Conservation (phyloP, 129 eudicot species). For the Glebionis coronaria region DNA sequence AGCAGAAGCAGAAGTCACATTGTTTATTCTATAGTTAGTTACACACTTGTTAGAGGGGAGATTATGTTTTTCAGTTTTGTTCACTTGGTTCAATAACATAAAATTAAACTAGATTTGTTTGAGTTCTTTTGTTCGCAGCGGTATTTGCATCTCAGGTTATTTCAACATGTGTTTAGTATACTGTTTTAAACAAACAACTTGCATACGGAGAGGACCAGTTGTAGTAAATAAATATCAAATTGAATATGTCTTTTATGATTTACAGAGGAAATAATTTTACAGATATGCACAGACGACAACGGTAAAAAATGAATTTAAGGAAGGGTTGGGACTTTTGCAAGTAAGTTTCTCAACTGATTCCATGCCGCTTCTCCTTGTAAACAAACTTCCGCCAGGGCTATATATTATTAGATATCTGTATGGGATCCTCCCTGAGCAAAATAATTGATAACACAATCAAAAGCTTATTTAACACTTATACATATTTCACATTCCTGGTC, state of each 20-base stretch:
- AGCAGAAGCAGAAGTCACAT: too few species aligned
- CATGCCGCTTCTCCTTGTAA: slow-evolving; percentile 12
- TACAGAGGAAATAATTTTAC: slow-evolving; percentile 7
- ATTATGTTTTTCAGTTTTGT: neutral
- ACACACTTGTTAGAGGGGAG: too few species aligned
- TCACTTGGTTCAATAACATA: neutral
- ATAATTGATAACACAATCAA: slow-evolving; percentile 9
- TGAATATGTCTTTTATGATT: neutral
- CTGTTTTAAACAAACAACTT: neutral
- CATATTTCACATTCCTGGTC: neutral
- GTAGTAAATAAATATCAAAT: neutral
- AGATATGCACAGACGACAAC: slow-evolving; percentile 2
- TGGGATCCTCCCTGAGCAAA: slow-evolving; percentile 16
- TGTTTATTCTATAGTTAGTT: too few species aligned
- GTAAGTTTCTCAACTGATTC: slow-evolving; percentile 21
- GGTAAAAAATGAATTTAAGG: slow-evolving; percentile 17
- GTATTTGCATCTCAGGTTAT: neutral
- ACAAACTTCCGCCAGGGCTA: slow-evolving; percentile 7
- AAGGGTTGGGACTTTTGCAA: slow-evolving; percentile 12
- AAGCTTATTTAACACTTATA: neutral
- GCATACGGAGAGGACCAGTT: neutral
- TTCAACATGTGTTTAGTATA: neutral
- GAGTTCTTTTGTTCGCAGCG: neutral
- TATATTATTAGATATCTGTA: slow-evolving; percentile 6
- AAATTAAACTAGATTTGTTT: neutral